Evolutionary conservation across 2,329 filamentous ascomycete genomes (phyloP), one percentile per base, ranked within the genome.

Genomic region (Scorias spongiosa): DNA sequence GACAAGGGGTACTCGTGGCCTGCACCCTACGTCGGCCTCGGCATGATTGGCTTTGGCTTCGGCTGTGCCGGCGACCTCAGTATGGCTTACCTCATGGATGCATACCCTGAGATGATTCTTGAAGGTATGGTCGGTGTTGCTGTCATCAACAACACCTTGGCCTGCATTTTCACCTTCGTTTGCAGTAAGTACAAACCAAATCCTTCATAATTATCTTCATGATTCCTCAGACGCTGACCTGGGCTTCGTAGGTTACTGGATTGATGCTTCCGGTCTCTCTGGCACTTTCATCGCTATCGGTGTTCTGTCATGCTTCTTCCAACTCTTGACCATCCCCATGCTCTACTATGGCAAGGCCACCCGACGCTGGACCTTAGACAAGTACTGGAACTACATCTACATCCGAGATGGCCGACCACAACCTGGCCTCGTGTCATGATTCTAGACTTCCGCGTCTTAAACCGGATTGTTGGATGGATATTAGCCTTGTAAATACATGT

Each of bases 41-140:
- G 69, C 2, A 68, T 76, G 49, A 75, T 75, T 26, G 74, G 74
- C 4, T 76, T 77, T 44, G 74, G 74, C 2, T 76, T 72, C 57
- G 74, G 74, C 7, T 76, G 72, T 42, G 71, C 71, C 2, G 74
- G 74, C 5, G 74, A 76, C 55, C 54, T 77, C 18, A 54, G 52
- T 11, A 57, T 59, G 63, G 69, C 72, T 0, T 75, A 75, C 46
- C 58, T 75, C 4, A 71, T 71, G 50, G 72, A 75, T 46, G 68
- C 67, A 2, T 75, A 75, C 46, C 71, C 71, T 1, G 71, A 74
- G 29, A 74, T 74, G 65, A 66, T 75, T 5, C 58, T 75, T 2
- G 72, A 75, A 50, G 72, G 72, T 26, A 75, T 75, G 72, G 72
- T 75, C 1, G 71, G 72, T 5, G 72, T 75, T 1, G 66, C 70